Evolutionary conservation across 2,329 filamentous ascomycete species (phyloP), one percentile per base, ranked within the genome.

Genomic region (Lasiodiplodia sp.): DNA sequence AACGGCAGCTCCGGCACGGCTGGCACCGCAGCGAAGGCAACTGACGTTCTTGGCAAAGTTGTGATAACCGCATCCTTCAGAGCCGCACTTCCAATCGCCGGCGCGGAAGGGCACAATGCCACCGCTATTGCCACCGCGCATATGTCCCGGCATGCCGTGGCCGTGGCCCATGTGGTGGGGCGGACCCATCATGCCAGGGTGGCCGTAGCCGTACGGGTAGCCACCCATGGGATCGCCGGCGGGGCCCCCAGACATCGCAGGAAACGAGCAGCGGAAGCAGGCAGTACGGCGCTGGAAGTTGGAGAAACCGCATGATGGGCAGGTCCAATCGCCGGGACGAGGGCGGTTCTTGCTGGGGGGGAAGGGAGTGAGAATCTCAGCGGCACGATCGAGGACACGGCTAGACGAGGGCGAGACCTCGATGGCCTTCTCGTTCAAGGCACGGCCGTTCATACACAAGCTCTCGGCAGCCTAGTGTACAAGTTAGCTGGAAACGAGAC

Each of bases 21-120:
- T 96, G 66, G 95, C 96, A 79, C 96, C 96, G 78, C 96, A 99
- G 70, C 96, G 92, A 71, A 99, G 88, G 81, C 96, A 99, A 82
- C 93, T 97, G 69, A 98, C 95, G 76, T 99, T 99, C 88, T 99
- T 99, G 71, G 96, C 96, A 79, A 99, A 99, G 84, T 99, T 99
- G 85, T 99, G 96, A 81, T 99, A 99, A 69, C 92, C 93, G 79
- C 96, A 99, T 47, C 94, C 94, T 78, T 99, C 96, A 72, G 96
- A 96, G 68, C 96, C 96, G 78, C 96, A 99, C 82, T 97, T 97
- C 96, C 96, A 99, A 78, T 99, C 96, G 77, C 96, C 96, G 67
- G 96, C 96, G 77, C 96, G 92, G 91, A 99, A 99, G 18, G 96
- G 96, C 53, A 99, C 96, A 58, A 94, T 91, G 67, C 92, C 92